Evolutionary conservation across 441 rosid genomes (phyloP), one percentile per base, ranked within the genome.

Genomic region (Aleurites moluccanus): DNA sequence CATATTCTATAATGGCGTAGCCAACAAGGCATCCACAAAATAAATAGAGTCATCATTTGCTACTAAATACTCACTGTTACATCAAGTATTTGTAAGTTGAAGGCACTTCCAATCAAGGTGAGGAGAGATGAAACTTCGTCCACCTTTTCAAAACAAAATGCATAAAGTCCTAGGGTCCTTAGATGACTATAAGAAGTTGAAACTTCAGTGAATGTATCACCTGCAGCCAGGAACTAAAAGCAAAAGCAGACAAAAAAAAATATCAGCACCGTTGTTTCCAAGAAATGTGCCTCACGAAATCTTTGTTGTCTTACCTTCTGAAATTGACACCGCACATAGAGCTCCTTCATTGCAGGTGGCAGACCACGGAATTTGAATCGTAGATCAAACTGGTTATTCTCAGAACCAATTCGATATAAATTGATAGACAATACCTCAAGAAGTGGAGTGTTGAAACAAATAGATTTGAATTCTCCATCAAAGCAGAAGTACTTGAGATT

Each of bases 401-500:
- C 65, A 52, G 72, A 42, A 50, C 59, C 80, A 64, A 77, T 64
- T 20, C 80, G 57, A 71, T 56, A 72, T 23, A 77, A 53, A 49
- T 77, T 69, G 47, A 64, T 15, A 44, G 67, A 44, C 52, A 77
- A 18, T 20, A 57, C 67, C 38, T 60, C 64, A 3, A 77, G 75
- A 9, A 28, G 20, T 13, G 75, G 75, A 33, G 75, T 42, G 10
- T 65, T 56, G 76, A 77, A 72, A 66, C 53, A 27, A 35, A 77
- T 77, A 56, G 80, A 77, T 47, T 71, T 72, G 67, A 64, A 77
- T 33, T 77, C 80, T 16, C 80, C 80, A 71, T 66, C 72, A 72
- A 71, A 71, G 72, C 38, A 52, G 6, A 77, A 72, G 67, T 64
- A 71, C 68, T 77, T 77, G 49, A 77, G 80, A n/a, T 57, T 33